Percentiles rank a stretch among this genome's conserved stretches.
Evolutionary conservation across 1,284 basidiomycete genomes (phyloP).

Genomic region (Moniliella sp.): DNA sequence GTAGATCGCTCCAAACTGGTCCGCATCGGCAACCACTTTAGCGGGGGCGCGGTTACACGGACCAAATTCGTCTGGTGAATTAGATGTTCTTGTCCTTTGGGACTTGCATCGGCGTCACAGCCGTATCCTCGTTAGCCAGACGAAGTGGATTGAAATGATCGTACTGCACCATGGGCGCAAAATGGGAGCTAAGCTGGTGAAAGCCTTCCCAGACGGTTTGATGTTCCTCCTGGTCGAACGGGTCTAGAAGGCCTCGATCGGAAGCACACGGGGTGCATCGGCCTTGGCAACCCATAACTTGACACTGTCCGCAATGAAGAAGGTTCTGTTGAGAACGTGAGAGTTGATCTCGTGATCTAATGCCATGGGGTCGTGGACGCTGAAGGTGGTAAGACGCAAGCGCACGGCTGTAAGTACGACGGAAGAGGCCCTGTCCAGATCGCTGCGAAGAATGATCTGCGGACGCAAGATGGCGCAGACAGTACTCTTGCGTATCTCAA

Average conservation of each 20-base stretch:
- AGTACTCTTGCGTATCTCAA: conserved; percentile 43
- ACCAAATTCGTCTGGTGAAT: conserved; percentile 65
- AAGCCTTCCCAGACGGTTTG: no score
- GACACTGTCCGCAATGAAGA: conserved; percentile 52
- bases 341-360: conserved; percentile 64
- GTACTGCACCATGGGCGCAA: no score
- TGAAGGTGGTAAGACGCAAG: conserved; percentile 57
- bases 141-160: no score
- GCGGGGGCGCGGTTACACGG: conserved; percentile 54
- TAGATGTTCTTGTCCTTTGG: conserved; percentile 42
- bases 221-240: no score
- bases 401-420: conserved; percentile 62
- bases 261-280: no score
- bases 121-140: no score
- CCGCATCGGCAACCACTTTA: conserved; percentile 60
- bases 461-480: conserved; percentile 71
- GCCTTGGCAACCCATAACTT: conserved; percentile 37
- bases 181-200: no score
- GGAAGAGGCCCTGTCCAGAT: conserved; percentile 42
- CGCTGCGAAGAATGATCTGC: conserved; percentile 58
- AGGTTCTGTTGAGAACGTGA: conserved; percentile 62
- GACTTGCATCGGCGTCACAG: no score
- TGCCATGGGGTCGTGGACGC: conserved; percentile 57
- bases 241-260: no score
- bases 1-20: conserved; percentile 68